Evolutionary conservation across 129 eudicot species (phyloP).

Genomic region (Pittosporum tobira): DNA sequence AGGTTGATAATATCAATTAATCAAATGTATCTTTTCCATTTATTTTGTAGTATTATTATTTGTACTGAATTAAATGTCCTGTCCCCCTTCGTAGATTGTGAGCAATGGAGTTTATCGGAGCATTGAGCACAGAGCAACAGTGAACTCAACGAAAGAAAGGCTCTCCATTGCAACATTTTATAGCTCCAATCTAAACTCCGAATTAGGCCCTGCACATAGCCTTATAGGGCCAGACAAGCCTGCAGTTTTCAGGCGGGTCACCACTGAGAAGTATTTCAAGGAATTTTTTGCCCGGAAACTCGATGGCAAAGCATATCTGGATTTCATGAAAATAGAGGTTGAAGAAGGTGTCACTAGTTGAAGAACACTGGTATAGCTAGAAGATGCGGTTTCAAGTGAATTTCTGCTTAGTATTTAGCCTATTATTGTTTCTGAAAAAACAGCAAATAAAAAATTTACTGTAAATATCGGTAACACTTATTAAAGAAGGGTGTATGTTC

Average conservation of each 20-base stretch:
- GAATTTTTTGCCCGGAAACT: slow-evolving; percentile 47
- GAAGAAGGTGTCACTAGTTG: slow-evolving; percentile 3
- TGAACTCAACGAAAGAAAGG: slow-evolving; percentile 41
- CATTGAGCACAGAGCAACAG: slow-evolving; percentile 54
- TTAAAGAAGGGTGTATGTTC: too few species aligned
- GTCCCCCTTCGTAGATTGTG: slow-evolving; percentile 30
- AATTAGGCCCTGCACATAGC: slow-evolving; percentile 68
- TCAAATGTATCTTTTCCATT: neutral
- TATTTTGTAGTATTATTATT: neutral
- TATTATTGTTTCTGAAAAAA: too few species aligned
- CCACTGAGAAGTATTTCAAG: slow-evolving; percentile 33
- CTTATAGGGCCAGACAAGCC: slow-evolving; percentile 30
- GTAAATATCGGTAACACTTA: too few species aligned
- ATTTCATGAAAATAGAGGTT: slow-evolving; percentile 31
- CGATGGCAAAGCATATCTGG: slow-evolving; percentile 47
- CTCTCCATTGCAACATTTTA: slow-evolving; percentile 57
- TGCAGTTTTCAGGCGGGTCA: slow-evolving; percentile 34
- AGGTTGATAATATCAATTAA: too few species aligned
- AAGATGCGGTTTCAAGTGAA: neutral
- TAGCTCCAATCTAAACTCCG: slow-evolving; percentile 29
- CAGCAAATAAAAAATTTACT: too few species aligned
- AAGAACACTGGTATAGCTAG: neutral
- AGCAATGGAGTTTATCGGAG: slow-evolving; percentile 64
- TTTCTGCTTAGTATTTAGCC: too few species aligned
- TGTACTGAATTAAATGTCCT: neutral